phyloP scores from a whole-genome alignment of 2,329 filamentous ascomycete genomes.

The Xylariales sp. region DNA sequence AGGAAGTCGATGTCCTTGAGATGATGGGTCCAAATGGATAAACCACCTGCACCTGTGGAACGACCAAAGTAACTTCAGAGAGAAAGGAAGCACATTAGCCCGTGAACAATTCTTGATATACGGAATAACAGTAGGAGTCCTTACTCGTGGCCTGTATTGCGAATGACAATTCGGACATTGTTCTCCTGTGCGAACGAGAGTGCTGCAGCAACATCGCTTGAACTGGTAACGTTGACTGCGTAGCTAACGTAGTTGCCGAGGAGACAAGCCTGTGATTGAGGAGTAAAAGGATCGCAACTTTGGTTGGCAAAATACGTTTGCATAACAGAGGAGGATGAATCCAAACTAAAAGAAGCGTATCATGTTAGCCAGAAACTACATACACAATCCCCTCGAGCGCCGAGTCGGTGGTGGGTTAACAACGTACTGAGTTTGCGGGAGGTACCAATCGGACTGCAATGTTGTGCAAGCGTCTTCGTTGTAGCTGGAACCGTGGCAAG shows the following conservation, averaged over 20 bases:
- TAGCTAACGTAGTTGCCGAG: conserved; percentile 8
- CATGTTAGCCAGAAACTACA: no score
- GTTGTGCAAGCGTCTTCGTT: conserved; percentile 14
- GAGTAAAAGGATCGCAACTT: conserved; percentile 11
- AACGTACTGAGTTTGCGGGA: not conserved
- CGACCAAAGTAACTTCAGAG: conserved; percentile 32
- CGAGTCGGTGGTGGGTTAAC: no score
- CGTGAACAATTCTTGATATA: no score
- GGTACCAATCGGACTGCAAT: conserved; percentile 17
- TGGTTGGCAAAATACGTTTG: conserved; percentile 13
- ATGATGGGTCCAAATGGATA: conserved; percentile 26
- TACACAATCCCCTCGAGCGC: no score
- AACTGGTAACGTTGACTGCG: conserved; percentile 6
- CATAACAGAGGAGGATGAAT: conserved; percentile 11
- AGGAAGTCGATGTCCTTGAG: conserved; percentile 20
- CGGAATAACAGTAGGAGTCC: no score
- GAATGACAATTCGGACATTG: conserved; percentile 13
- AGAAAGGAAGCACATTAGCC: no score
- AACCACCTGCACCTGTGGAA: conserved; percentile 20
- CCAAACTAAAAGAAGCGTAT: not conserved
- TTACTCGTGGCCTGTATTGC: conserved; percentile 21
- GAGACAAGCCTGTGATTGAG: conserved; percentile 2
- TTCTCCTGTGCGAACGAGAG: conserved; percentile 11
- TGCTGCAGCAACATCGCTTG: conserved; percentile 5
- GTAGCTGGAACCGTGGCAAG: not conserved